Evolutionary conservation across 306 rosid genomes (phyloP).

Genomic region (Glycyrrhiza uralensis): DNA sequence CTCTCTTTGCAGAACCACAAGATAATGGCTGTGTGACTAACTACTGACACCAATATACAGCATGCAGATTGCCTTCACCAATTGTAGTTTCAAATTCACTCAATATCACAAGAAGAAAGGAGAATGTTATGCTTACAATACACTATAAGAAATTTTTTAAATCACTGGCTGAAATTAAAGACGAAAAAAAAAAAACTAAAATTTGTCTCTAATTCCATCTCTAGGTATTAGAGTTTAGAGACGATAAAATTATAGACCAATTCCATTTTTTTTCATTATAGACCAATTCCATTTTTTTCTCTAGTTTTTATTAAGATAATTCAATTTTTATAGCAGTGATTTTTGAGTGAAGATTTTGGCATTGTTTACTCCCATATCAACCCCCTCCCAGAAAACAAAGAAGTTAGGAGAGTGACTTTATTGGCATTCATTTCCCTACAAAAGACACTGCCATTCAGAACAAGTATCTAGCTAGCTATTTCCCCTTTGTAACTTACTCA

Average conservation of each 20-base stretch:
- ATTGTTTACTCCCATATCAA: neutral
- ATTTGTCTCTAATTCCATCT: too few relatives aligned
- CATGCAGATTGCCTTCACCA: neutral
- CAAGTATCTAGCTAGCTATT: neutral
- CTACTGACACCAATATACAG: neutral
- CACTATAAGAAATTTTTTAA: too few relatives aligned
- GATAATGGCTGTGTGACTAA: neutral
- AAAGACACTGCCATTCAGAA: neutral
- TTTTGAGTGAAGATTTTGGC: neutral
- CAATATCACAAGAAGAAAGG: neutral
- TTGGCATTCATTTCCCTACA: neutral
- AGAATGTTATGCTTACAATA: slow-evolving; percentile 5
- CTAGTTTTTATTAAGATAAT: too few relatives aligned
- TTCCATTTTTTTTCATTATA: too few relatives aligned
- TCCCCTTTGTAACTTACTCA: too few relatives aligned
- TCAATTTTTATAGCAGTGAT: too few relatives aligned
- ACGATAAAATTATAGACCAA: too few relatives aligned
- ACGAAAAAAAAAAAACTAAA: too few relatives aligned
- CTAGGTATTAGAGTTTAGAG: too few relatives aligned
- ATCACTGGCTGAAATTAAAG: too few relatives aligned
- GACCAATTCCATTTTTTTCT: too few relatives aligned
- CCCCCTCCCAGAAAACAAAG: neutral
- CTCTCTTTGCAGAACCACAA: neutral
- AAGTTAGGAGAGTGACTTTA: neutral
- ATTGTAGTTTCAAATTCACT: neutral